Conservation (phyloP, 2,329 filamentous ascomycete genomes). For the Colletotrichum chlorophyti region DNA sequence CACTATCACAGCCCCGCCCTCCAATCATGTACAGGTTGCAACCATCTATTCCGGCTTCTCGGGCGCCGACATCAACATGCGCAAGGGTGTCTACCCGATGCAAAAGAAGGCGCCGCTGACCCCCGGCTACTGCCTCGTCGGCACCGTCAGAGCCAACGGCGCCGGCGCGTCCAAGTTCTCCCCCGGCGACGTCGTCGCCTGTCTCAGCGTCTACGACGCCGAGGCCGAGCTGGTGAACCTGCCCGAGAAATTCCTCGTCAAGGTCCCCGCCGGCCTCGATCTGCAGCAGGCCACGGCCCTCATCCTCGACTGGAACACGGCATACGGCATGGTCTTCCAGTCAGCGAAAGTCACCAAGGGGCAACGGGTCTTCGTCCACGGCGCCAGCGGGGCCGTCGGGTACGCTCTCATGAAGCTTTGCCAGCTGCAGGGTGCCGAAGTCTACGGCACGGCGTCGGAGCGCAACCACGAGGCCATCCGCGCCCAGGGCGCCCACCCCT, state of each 20-base stretch:
- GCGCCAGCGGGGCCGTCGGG: slow-evolving; percentile 57
- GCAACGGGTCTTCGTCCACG: slow-evolving; percentile 57
- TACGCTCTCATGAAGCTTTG: slow-evolving; percentile 49
- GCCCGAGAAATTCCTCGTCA: slow-evolving; percentile 51
- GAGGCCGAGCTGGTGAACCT: slow-evolving; percentile 54
- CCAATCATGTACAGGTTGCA: slow-evolving; percentile 52
- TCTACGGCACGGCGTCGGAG: slow-evolving; percentile 56
- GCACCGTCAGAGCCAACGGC: slow-evolving; percentile 47
- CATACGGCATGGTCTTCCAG: slow-evolving; percentile 45
- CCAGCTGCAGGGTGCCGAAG: slow-evolving; percentile 49
- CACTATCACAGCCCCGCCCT: slow-evolving; percentile 45
- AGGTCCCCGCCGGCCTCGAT: slow-evolving; percentile 48
- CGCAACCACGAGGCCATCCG: slow-evolving; percentile 51
- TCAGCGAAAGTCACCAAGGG: slow-evolving; percentile 47
- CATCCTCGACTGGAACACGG: slow-evolving; percentile 53
- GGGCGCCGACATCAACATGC: slow-evolving; percentile 57
- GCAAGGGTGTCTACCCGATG: slow-evolving; percentile 52
- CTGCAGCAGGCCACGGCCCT: slow-evolving; percentile 48
- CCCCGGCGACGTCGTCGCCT: slow-evolving; percentile 42
- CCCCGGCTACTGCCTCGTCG: slow-evolving; percentile 55
- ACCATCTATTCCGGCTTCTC: slow-evolving; percentile 55
- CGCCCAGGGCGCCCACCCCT: slow-evolving; percentile 47
- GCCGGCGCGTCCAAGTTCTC: slow-evolving; percentile 38
- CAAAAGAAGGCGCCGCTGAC: slow-evolving; percentile 53
- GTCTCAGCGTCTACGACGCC: slow-evolving; percentile 47